phyloP scores from a whole-genome alignment of 176 grass and related monocot genomes.

The Otatea glauca region DNA sequence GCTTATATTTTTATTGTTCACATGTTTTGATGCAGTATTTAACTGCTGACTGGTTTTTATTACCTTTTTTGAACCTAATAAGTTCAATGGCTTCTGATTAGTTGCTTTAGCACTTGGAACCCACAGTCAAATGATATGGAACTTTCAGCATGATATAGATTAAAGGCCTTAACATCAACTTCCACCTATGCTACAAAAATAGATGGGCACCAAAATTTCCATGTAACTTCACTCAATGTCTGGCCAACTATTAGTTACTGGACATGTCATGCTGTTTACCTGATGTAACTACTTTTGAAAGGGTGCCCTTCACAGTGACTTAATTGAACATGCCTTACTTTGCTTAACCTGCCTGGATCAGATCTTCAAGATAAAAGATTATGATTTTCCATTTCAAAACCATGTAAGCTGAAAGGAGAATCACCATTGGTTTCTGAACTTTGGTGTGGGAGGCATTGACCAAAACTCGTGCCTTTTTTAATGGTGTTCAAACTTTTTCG shows the following conservation, averaged over 20 bases:
- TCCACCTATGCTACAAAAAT: slow-evolving; percentile 12
- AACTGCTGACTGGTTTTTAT: not conserved
- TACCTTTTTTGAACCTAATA: not conserved
- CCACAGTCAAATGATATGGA: not conserved
- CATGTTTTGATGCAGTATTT: not conserved
- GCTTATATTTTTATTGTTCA: slow-evolving; percentile 5
- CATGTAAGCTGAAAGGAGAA: slow-evolving; percentile 4
- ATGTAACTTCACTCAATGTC: not conserved
- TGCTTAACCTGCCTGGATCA: slow-evolving; percentile 16
- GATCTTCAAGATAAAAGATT: slow-evolving; percentile 24
- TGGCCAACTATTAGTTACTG: slow-evolving; percentile 21
- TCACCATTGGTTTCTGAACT: not conserved
- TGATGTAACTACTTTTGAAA: slow-evolving; percentile 19
- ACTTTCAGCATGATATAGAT: slow-evolving; percentile 9
- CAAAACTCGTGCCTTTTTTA: slow-evolving; percentile 8
- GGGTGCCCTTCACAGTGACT: not conserved
- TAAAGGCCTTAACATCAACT: not conserved
- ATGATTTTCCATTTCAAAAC: slow-evolving; percentile 6
- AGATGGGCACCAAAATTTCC: not conserved
- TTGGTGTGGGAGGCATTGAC: slow-evolving; percentile 4
- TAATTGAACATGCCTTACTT: not conserved
- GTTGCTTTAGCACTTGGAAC: slow-evolving; percentile 13
- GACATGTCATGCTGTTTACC: not conserved
- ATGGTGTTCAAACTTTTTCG: slow-evolving; percentile 7
- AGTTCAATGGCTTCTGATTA: not conserved